Conservation (phyloP, 441 rosid species). For the Oxalis stricta region DNA sequence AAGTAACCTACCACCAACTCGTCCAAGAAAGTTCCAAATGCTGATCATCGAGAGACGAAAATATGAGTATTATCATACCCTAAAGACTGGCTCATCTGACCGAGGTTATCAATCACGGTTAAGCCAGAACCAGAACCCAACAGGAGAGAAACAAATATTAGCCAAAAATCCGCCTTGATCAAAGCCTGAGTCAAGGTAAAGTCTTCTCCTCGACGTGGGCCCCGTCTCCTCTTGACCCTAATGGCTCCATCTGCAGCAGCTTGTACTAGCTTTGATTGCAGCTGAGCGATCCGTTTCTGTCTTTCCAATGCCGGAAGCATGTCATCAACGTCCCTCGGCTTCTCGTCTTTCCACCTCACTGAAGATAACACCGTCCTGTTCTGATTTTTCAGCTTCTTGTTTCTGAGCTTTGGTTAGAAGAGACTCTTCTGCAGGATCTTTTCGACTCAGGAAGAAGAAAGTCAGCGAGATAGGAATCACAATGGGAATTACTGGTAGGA, state of each 20-base stretch:
- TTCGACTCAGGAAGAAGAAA: conserved; percentile 16
- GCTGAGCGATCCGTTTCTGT: conserved; percentile 19
- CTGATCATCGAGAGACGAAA: conserved; percentile 50
- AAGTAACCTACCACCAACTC: conserved; percentile 39
- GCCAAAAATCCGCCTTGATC: conserved; percentile 46
- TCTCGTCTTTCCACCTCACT: conserved; percentile 44
- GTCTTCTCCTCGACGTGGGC: conserved; percentile 47
- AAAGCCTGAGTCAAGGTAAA: conserved; percentile 46
- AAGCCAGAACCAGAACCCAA: conserved; percentile 52
- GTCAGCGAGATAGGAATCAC: conserved; percentile 27
- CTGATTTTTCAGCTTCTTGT: conserved; percentile 13
- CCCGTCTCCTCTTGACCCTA: conserved; percentile 28
- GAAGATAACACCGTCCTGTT: conserved; percentile 27
- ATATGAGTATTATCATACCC: conserved; percentile 31
- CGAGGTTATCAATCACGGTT: conserved; percentile 48
- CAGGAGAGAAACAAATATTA: conserved; percentile 32
- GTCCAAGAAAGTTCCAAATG: conserved; percentile 57
- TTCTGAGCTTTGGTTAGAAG: conserved; percentile 13
- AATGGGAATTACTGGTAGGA: conserved; percentile 29
- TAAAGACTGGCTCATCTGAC: conserved; percentile 37
- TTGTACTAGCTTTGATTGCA: conserved; percentile 31
- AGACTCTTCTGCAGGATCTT: conserved; percentile 8
- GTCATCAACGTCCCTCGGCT: conserved; percentile 16
- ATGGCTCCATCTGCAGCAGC: conserved; percentile 37
- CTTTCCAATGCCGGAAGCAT: conserved; percentile 24